A percentile compares a stretch with the other conserved stretches of the same genome.
These are phyloP conservation scores for Saksenaea vasiformis DNA, from an alignment of 371 early-diverging fungal species.

Conservation along the genomic window DNA sequence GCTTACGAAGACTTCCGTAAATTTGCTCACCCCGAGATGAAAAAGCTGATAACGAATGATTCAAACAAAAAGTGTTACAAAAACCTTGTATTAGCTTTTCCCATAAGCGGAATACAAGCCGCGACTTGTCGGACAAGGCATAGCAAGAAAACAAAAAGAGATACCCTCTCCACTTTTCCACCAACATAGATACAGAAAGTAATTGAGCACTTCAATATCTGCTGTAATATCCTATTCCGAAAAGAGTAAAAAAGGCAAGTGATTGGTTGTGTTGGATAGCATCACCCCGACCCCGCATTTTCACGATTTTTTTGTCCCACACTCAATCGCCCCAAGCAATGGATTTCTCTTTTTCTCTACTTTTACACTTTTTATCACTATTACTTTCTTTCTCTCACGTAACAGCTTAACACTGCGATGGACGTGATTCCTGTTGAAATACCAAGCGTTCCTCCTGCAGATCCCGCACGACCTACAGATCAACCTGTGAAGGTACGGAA, in stretches of 20 bases:
- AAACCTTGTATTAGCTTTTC: no score
- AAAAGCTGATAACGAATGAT: no score
- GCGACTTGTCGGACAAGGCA: no score
- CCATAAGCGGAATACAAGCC: no score
- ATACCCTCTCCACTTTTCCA: no score
- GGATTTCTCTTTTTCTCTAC: background rate
- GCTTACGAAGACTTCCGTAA: no score
- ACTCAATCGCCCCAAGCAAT: background rate
- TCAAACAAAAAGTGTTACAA: no score
- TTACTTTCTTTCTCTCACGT: constrained; percentile 1
- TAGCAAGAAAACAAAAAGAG: no score
- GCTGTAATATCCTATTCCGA: background rate
- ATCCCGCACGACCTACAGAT: background rate
- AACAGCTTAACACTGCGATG: background rate
- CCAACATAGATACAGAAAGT: no score
- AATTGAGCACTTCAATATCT: no score
- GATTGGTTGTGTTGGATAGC: constrained; percentile 12
- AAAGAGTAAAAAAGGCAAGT: background rate
- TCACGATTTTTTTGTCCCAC: background rate
- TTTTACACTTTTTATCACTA: background rate
- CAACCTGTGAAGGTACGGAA: constrained; percentile 53
- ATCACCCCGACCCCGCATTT: constrained; percentile 2
- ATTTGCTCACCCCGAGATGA: no score
- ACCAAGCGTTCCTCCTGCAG: background rate
- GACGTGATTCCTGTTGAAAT: background rate